phyloP scores from a whole-genome alignment of 495 filamentous ascomycete genomes.

The Tuber brumale region DNA sequence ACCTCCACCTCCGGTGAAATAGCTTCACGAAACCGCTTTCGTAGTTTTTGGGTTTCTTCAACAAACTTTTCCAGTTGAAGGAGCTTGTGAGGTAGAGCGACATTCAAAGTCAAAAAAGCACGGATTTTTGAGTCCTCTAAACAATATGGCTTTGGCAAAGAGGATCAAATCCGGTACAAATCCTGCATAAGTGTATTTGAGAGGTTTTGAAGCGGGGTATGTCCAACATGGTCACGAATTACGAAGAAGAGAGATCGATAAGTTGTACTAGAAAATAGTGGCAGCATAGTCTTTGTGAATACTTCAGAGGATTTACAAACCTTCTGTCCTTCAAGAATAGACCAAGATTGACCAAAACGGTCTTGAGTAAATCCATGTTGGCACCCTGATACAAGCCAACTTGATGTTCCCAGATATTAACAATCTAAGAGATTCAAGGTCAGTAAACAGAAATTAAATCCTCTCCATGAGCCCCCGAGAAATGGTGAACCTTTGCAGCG shows the following conservation, averaged over 20 bases:
- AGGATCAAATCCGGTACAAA: slow-evolving; percentile 80
- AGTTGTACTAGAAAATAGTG: slow-evolving; percentile 57
- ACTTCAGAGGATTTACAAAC: slow-evolving; percentile 48
- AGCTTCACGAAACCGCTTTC: slow-evolving; percentile 72
- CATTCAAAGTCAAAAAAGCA: slow-evolving; percentile 97
- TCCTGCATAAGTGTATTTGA: slow-evolving; percentile 85
- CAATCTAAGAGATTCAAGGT: slow-evolving; percentile 50
- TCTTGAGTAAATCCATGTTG: slow-evolving; percentile 97
- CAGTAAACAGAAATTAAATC: slow-evolving; percentile 13
- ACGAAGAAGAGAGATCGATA: slow-evolving; percentile 96
- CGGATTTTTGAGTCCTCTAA: slow-evolving; percentile 79
- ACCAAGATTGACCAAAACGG: slow-evolving; percentile 96
- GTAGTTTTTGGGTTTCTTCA: slow-evolving; percentile 70
- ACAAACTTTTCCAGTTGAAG: slow-evolving; percentile 88
- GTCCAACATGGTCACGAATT: slow-evolving; percentile 90
- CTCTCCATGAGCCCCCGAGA: too few species aligned
- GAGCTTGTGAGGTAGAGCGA: slow-evolving; percentile 90
- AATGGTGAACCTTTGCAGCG: background rate
- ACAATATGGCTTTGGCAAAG: slow-evolving; percentile 80
- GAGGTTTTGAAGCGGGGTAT: slow-evolving; percentile 78
- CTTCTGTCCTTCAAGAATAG: slow-evolving; percentile 89
- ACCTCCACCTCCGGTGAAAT: slow-evolving; percentile 57
- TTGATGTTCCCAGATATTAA: slow-evolving; percentile 99
- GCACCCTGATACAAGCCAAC: slow-evolving; percentile 96
- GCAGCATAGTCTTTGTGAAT: slow-evolving; percentile 26